A percentile compares a stretch with the other conserved stretches of the same genome.
phyloP scores from a whole-genome alignment of 2,329 filamentous ascomycete species.

The Colletotrichum lupini region DNA sequence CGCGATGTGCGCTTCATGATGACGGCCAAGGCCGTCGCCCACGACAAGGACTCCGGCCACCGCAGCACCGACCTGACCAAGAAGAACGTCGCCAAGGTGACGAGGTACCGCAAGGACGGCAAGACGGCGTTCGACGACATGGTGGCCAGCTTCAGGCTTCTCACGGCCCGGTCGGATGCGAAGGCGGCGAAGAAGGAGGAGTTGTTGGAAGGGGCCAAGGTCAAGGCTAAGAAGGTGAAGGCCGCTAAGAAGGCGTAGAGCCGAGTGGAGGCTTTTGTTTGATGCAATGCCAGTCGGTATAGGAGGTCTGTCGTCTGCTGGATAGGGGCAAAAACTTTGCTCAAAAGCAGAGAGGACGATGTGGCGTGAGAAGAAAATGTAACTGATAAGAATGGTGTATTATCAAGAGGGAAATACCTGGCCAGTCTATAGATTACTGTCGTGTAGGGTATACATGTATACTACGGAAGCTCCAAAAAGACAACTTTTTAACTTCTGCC shows the following conservation, averaged over 20 bases:
- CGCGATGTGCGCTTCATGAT: slow-evolving; percentile 95
- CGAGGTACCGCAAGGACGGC: slow-evolving; percentile 76
- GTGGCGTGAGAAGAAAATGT: neutral
- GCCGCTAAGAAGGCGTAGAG: too few species aligned
- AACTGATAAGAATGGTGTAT: slow-evolving; percentile 24
- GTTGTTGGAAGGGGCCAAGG: slow-evolving; percentile 21
- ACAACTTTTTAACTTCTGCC: slow-evolving; percentile 32
- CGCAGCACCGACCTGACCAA: slow-evolving; percentile 77
- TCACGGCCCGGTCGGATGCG: slow-evolving; percentile 43
- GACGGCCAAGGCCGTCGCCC: slow-evolving; percentile 86
- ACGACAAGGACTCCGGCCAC: slow-evolving; percentile 66
- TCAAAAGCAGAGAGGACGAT: neutral
- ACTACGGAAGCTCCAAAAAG: slow-evolving; percentile 29
- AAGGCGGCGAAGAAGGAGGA: slow-evolving; percentile 45
- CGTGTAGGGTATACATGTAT: slow-evolving; percentile 36
- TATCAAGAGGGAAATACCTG: slow-evolving; percentile 30
- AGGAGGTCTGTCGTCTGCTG: neutral
- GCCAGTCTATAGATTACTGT: slow-evolving; percentile 34
- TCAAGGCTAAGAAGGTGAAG: slow-evolving; percentile 42
- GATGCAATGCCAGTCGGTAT: neutral
- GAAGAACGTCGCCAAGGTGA: slow-evolving; percentile 86
- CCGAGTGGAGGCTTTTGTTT: too few species aligned
- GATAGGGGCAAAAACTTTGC: neutral
- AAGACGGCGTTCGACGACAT: slow-evolving; percentile 74
- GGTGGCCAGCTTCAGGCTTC: slow-evolving; percentile 57